Evolutionary conservation across 768 basidiomycete species (phyloP).

Genomic region (Ephemerocybe angulata): DNA sequence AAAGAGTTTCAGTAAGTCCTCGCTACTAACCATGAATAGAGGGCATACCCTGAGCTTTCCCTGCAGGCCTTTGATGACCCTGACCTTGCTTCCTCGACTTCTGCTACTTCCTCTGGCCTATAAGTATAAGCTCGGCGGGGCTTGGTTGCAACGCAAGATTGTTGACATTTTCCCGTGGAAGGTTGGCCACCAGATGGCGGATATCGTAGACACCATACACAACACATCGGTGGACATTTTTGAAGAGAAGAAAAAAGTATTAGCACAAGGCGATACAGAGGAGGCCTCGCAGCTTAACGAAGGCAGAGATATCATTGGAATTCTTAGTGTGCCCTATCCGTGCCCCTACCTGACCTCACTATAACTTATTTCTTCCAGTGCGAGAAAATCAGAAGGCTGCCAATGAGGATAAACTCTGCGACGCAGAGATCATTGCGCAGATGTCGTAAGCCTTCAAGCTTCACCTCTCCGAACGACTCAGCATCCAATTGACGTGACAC

Average conservation of each 20-base stretch:
- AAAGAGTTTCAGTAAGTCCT: conserved; percentile 28
- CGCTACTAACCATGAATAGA: not conserved
- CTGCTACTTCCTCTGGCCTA: conserved; percentile 9
- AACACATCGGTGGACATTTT: conserved; percentile 33
- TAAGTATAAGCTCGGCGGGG: not conserved
- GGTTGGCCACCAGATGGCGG: conserved; percentile 25
- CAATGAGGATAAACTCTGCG: conserved; percentile 29
- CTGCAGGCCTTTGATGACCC: conserved; percentile 1
- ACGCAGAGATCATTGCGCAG: conserved; percentile 32
- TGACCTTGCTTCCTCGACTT: conserved; percentile 13
- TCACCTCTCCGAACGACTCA: not conserved
- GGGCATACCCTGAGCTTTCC: not conserved
- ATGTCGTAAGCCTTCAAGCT: conserved; percentile 12
- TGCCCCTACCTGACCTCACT: not conserved
- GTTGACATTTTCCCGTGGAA: conserved; percentile 23
- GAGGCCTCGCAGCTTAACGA: conserved; percentile 27
- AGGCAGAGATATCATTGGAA: conserved; percentile 44
- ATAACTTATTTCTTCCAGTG: conserved; percentile 20
- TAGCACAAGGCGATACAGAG: conserved; percentile 29
- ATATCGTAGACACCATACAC: conserved; percentile 3
- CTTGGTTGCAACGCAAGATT: not conserved
- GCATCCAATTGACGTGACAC: not conserved
- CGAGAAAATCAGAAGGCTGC: conserved; percentile 29
- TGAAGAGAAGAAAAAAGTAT: conserved; percentile 31
- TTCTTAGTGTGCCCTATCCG: conserved; percentile 36